Evolutionary conservation across 306 rosid species (phyloP).

Genomic region (Quercus gilva): DNA sequence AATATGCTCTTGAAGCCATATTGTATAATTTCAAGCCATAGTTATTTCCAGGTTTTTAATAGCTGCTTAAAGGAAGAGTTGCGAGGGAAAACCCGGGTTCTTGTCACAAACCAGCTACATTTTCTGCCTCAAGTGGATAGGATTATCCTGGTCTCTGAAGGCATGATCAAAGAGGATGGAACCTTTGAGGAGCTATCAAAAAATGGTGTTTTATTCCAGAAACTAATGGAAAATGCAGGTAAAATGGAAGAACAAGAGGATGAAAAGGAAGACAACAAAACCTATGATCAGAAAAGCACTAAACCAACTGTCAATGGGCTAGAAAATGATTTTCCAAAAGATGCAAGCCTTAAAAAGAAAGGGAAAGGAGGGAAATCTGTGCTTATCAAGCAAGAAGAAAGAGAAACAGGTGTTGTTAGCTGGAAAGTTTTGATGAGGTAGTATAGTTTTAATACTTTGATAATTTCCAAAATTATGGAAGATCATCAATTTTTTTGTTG

Average conservation of each 20-base stretch:
- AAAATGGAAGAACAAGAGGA: constrained; percentile 64
- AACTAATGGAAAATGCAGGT: constrained; percentile 90
- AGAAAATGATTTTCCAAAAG: constrained; percentile 35
- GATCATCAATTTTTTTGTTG: background rate
- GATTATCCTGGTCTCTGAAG: constrained; percentile 64
- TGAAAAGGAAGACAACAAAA: constrained; percentile 25
- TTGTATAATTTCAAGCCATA: constrained; percentile 7
- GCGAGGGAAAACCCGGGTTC: constrained; percentile 75
- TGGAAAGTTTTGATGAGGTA: constrained; percentile 77
- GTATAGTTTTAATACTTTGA: background rate
- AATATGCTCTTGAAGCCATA: constrained; percentile 5
- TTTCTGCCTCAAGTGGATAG: constrained; percentile 87
- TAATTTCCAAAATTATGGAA: background rate
- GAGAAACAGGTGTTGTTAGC: constrained; percentile 83
- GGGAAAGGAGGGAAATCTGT: constrained; percentile 58
- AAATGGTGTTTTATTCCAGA: constrained; percentile 66
- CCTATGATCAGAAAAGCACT: constrained; percentile 20
- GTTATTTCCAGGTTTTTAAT: constrained; percentile 60
- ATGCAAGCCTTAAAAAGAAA: constrained; percentile 39
- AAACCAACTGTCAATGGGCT: constrained; percentile 30
- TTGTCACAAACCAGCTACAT: constrained; percentile 93
- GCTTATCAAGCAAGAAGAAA: constrained; percentile 77
- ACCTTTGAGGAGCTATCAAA: constrained; percentile 82
- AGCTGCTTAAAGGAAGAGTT: constrained; percentile 82
- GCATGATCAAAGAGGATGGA: constrained; percentile 71